Evolutionary conservation across 2,329 filamentous ascomycete species (phyloP).

Genomic region (Rutstroemia sp.): DNA sequence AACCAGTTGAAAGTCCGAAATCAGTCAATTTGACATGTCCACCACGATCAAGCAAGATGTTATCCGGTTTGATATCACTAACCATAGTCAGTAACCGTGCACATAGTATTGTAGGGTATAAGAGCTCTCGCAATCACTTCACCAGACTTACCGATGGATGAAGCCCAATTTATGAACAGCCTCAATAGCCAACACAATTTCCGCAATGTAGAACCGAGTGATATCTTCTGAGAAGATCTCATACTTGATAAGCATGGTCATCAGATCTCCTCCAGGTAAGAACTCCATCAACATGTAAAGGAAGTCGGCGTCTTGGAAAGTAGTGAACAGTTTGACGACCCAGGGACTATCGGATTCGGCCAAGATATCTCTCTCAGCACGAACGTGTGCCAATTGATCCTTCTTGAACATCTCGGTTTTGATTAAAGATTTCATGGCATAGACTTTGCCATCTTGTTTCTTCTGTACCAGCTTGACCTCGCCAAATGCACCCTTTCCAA

Average conservation of each 20-base stretch:
- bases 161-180: slow-evolving; percentile 97
- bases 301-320: slow-evolving; percentile 94
- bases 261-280: slow-evolving; percentile 92
- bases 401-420: slow-evolving; percentile 99
- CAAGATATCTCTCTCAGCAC: slow-evolving; percentile 93
- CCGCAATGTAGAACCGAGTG: slow-evolving; percentile 97
- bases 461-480: slow-evolving; percentile 97
- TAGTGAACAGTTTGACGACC: slow-evolving; percentile 97
- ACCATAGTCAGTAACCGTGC: slow-evolving; percentile 10
- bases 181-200: slow-evolving; percentile 96
- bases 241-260: slow-evolving; percentile 99
- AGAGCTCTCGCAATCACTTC: not conserved
- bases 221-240: slow-evolving; percentile 99
- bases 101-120: not conserved
- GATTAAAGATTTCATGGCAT: slow-evolving; percentile 95
- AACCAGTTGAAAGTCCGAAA: slow-evolving; percentile 94
- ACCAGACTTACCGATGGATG: slow-evolving; percentile 75
- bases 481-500: slow-evolving; percentile 97
- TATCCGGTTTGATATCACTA: slow-evolving; percentile 98
- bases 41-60: slow-evolving; percentile 89
- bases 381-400: slow-evolving; percentile 94
- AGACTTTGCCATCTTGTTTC: slow-evolving; percentile 93
- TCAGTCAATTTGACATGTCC: slow-evolving; percentile 98
- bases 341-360: slow-evolving; percentile 99
- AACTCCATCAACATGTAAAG: slow-evolving; percentile 99